These are phyloP conservation scores for Paramecium caudatum DNA, from an alignment of 73 alveolate species.

Conservation along the genomic window DNA sequence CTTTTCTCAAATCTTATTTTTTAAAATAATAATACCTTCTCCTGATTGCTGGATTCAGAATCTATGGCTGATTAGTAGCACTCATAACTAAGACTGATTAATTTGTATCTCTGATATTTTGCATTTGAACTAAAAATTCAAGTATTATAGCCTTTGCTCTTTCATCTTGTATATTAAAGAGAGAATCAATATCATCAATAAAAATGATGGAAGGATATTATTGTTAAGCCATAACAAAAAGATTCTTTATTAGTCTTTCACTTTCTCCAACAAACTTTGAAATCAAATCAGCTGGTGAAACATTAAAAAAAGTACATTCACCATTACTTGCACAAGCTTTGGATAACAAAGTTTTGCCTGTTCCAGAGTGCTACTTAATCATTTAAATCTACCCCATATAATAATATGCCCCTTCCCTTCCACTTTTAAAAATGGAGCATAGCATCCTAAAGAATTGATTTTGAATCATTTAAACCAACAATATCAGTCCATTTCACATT, in stretches of 20 bases:
- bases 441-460: slow-evolving; percentile 92
- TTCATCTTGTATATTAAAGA: slow-evolving; percentile 86
- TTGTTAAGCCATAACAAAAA: slow-evolving; percentile 93
- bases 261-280: slow-evolving; percentile 97
- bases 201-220: slow-evolving; percentile 91
- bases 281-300: slow-evolving; percentile 90
- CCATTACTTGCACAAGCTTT: slow-evolving; percentile 95
- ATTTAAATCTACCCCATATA: slow-evolving; percentile 82
- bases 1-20: slow-evolving; percentile 75
- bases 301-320: slow-evolving; percentile 94
- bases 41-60: slow-evolving; percentile 87
- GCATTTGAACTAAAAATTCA: slow-evolving; percentile 94
- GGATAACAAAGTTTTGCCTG: slow-evolving; percentile 98
- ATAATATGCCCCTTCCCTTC: slow-evolving; percentile 91
- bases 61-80: slow-evolving; percentile 91
- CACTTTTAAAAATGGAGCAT: slow-evolving; percentile 94
- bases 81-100: slow-evolving; percentile 82
- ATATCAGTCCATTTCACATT: slow-evolving; percentile 92
- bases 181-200: slow-evolving; percentile 97
- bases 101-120: slow-evolving; percentile 83
- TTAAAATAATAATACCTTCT: slow-evolving; percentile 78
- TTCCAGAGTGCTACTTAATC: slow-evolving; percentile 88
- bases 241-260: slow-evolving; percentile 83
- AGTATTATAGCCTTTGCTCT: slow-evolving; percentile 88
- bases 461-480: slow-evolving; percentile 92